phyloP scores from a whole-genome alignment of 108 stramenopile genomes.

The Conticribra weissflogii region DNA sequence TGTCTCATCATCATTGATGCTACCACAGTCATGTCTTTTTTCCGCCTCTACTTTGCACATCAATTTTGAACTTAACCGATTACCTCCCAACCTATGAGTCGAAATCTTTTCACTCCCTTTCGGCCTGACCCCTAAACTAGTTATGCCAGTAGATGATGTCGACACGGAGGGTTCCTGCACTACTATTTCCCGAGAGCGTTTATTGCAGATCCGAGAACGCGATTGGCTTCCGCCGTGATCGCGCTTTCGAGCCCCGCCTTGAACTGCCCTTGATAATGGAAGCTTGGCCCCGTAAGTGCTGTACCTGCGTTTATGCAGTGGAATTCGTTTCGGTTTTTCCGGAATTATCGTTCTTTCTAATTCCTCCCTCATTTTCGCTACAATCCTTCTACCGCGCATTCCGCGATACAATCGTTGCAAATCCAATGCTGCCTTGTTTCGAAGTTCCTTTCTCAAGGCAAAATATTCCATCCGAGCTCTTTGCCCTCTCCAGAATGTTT shows the following conservation, averaged over 20 bases:
- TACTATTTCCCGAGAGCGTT: too few relatives aligned
- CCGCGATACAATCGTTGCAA: slow-evolving; percentile 37
- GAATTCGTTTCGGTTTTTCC: slow-evolving; percentile 45
- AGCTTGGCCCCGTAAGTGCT: slow-evolving; percentile 26
- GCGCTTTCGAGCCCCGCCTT: slow-evolving; percentile 4
- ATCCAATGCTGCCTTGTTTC: slow-evolving; percentile 20
- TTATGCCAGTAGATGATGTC: too few relatives aligned
- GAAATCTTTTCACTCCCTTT: too few relatives aligned
- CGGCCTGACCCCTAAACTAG: too few relatives aligned
- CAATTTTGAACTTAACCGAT: too few relatives aligned
- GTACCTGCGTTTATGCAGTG: slow-evolving; percentile 39
- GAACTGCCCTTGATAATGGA: background rate
- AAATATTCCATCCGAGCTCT: slow-evolving; percentile 6
- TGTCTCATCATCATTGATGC: too few relatives aligned
- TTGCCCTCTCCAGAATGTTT: slow-evolving; percentile 21
- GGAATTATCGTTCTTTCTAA: slow-evolving; percentile 2
- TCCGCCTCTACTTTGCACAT: too few relatives aligned
- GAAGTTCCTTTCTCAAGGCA: slow-evolving; percentile 13
- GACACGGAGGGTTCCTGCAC: too few relatives aligned
- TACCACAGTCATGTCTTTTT: too few relatives aligned
- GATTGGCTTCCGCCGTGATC: background rate
- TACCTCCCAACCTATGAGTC: too few relatives aligned
- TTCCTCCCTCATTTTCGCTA: slow-evolving; percentile 9
- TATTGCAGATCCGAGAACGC: too few relatives aligned
- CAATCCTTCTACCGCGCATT: slow-evolving; percentile 13